These are phyloP conservation scores for Carex myosuroides DNA, from an alignment of 176 grass and related monocot genomes.

Conservation along the genomic window DNA sequence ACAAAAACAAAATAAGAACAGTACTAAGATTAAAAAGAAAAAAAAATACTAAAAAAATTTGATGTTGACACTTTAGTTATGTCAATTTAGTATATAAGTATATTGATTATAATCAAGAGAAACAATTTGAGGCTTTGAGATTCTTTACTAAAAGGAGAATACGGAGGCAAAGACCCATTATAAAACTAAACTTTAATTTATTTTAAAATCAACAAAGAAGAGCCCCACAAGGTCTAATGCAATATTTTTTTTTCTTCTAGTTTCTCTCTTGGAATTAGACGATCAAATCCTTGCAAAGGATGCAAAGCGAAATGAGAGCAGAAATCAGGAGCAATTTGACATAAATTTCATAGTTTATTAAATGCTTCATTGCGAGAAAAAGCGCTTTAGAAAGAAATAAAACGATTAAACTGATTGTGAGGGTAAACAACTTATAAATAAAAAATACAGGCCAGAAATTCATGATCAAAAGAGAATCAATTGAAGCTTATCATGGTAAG, in stretches of 20 bases:
- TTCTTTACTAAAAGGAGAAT: neutral
- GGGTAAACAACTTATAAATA: neutral
- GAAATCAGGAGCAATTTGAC: neutral
- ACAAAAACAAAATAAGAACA: neutral
- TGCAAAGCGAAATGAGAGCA: neutral
- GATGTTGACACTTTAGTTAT: neutral
- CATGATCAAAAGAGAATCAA: slow-evolving; percentile 10
- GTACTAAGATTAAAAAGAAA: neutral
- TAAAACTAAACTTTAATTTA: neutral
- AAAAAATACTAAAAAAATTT: slow-evolving; percentile 5
- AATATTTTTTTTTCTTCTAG: neutral
- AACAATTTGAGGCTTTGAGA: neutral
- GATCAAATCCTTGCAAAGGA: neutral
- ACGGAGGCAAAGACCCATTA: neutral
- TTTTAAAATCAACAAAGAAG: neutral
- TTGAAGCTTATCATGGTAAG: neutral
- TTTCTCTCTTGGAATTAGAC: neutral
- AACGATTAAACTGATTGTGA: neutral
- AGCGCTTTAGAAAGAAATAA: neutral
- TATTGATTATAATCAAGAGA: neutral
- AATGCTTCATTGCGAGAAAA: neutral
- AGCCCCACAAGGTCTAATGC: neutral
- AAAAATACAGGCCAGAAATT: neutral
- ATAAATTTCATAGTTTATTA: neutral
- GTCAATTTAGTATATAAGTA: neutral